phyloP scores from a whole-genome alignment of 129 eudicot species.

The Heracleum sosnowskyi region DNA sequence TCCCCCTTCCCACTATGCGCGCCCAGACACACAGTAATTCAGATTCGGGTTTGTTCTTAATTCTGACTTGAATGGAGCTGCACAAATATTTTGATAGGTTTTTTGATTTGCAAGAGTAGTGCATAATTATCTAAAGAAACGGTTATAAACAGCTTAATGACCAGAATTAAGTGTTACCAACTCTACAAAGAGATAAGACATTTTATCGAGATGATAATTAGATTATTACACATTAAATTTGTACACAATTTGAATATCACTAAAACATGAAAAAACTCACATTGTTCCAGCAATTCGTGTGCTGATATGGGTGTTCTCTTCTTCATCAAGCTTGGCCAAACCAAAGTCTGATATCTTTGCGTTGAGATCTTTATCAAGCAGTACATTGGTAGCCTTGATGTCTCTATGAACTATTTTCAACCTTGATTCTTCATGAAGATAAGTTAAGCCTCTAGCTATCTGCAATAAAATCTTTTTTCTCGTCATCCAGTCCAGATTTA shows the following conservation, averaged over 20 bases:
- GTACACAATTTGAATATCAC: background rate
- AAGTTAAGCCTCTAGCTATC: constrained; percentile 75
- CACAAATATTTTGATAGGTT: background rate
- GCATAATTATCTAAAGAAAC: background rate
- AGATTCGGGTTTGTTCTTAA: background rate
- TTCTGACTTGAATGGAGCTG: background rate
- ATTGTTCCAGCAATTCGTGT: constrained; percentile 87
- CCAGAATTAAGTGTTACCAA: background rate
- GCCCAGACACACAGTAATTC: background rate
- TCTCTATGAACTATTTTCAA: constrained; percentile 91
- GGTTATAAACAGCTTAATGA: background rate
- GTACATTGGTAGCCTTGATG: constrained; percentile 83
- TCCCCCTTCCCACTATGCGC: background rate
- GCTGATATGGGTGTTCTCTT: constrained; percentile 86
- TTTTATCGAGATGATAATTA: background rate
- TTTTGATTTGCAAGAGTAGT: background rate
- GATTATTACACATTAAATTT: background rate
- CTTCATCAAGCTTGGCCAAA: constrained; percentile 87
- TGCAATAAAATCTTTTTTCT: constrained; percentile 71
- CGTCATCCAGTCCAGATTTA: constrained; percentile 72
- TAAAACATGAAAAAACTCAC: constrained; percentile 31
- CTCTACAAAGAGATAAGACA: background rate
- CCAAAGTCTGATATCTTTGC: constrained; percentile 95
- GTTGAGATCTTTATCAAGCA: constrained; percentile 71
- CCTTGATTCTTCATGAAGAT: constrained; percentile 84